Percentiles rank a stretch among this genome's conserved stretches.
Conservation (phyloP, 768 basidiomycete species). For the Naganishia onofrii region DNA sequence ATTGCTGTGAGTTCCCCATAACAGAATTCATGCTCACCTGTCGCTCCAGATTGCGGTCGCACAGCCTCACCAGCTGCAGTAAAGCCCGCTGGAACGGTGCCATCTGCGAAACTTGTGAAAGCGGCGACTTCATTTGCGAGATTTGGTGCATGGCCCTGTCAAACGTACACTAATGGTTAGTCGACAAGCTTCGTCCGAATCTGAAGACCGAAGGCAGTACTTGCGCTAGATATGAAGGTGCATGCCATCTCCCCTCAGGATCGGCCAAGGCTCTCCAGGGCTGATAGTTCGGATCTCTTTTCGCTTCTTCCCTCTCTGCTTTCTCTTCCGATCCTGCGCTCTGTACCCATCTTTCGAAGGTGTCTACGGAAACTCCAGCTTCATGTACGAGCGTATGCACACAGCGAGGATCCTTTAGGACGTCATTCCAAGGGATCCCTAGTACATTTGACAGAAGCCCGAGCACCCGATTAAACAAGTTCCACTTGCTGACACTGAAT, state of each 20-base stretch:
- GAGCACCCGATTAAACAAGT: conserved; percentile 4
- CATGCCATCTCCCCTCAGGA: neutral
- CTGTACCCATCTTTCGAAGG: conserved; percentile 23
- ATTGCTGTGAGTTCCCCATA: too few relatives aligned
- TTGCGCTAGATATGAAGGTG: too few relatives aligned
- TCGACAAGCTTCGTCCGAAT: neutral
- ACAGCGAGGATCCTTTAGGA: neutral
- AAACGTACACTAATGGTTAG: neutral
- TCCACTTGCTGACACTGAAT: conserved; percentile 10
- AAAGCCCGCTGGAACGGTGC: conserved; percentile 13
- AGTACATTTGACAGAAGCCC: neutral
- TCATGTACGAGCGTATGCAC: neutral
- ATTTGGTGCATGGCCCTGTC: neutral
- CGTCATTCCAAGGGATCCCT: conserved; percentile 2
- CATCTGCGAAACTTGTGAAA: neutral
- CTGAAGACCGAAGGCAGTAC: neutral
- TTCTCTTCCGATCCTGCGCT: conserved; percentile 10
- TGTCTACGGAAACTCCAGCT: conserved; percentile 2
- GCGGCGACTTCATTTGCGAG: neutral
- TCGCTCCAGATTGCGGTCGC: neutral
- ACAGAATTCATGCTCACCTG: neutral
- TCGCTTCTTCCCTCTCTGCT: conserved; percentile 1
- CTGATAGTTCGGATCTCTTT: neutral
- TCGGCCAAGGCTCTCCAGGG: neutral
- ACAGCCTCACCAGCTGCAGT: neutral